These are phyloP conservation scores for Lipomyces yamanashiensis DNA, from an alignment of 805 yeast species.

Conservation along the genomic window DNA sequence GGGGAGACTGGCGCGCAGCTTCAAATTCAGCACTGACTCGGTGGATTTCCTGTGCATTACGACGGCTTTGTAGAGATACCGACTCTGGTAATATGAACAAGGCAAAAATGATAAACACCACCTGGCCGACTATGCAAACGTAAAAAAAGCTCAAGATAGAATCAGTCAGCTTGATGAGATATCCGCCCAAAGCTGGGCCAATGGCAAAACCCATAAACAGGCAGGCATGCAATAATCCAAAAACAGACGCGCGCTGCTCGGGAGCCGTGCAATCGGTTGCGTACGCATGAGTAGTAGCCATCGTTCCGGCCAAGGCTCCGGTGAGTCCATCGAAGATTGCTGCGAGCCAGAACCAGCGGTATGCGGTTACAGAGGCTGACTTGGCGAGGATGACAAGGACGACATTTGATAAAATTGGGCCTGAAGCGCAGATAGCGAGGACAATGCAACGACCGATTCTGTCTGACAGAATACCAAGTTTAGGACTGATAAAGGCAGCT, in stretches of 20 bases:
- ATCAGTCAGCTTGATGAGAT: conserved; percentile 32
- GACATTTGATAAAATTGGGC: conserved; percentile 20
- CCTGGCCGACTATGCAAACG: conserved; percentile 3
- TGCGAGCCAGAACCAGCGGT: conserved; percentile 49
- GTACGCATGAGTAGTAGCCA: conserved; percentile 69
- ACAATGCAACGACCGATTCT: conserved; percentile 31
- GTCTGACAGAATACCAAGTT: conserved; percentile 31
- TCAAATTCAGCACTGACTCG: conserved; percentile 11
- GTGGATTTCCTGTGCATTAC: conserved; percentile 29
- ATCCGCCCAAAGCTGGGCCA: conserved; percentile 40
- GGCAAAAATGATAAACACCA: conserved; percentile 17
- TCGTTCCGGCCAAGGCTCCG: conserved; percentile 65
- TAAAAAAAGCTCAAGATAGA: conserved; percentile 24
- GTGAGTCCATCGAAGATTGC: conserved; percentile 55
- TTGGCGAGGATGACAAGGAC: conserved; percentile 22
- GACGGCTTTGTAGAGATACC: conserved; percentile 26
- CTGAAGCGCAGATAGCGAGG: conserved; percentile 22
- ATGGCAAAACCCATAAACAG: conserved; percentile 40
- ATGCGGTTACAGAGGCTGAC: conserved; percentile 24
- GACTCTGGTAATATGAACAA: conserved; percentile 34
- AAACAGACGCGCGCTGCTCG: conserved; percentile 51
- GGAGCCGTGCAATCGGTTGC: conserved; percentile 74
- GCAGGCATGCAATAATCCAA: conserved; percentile 41
- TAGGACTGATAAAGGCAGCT: conserved; percentile 32
- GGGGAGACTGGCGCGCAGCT: conserved; percentile 8